Percentiles rank a stretch among this genome's conserved stretches.
Conservation (phyloP, 768 basidiomycete species). For the Boletus pseudopeckii region DNA sequence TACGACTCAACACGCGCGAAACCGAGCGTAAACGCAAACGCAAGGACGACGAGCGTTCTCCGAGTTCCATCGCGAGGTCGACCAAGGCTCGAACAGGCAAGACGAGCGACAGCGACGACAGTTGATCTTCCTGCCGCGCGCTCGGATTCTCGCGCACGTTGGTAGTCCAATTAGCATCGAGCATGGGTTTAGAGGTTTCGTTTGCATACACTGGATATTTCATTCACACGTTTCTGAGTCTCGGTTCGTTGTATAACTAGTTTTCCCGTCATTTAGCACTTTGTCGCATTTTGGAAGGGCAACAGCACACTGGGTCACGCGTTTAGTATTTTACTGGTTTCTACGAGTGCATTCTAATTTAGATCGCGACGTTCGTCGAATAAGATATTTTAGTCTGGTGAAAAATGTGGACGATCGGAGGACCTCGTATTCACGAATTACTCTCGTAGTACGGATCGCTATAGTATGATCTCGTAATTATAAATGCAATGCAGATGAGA, state of each 20-base stretch:
- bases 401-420: not conserved
- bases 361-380: not conserved
- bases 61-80: conserved; percentile 4
- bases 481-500: not conserved
- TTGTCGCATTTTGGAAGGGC: conserved; percentile 3
- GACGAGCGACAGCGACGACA: conserved; percentile 27
- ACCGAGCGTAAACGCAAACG: conserved; percentile 36
- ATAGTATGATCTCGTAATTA: not conserved
- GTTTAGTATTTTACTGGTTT: conserved; percentile 6
- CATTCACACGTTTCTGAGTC: conserved; percentile 2
- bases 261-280: conserved; percentile 6
- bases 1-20: conserved; percentile 36
- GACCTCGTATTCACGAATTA: not conserved
- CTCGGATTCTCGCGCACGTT: not conserved
- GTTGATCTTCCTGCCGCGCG: conserved; percentile 3
- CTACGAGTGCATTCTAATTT: conserved; percentile 11
- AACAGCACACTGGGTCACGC: not conserved
- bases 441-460: not conserved
- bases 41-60: conserved; percentile 17
- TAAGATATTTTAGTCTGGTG: not conserved
- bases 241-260: conserved; percentile 16
- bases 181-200: conserved; percentile 1
- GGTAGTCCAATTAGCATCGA: not conserved
- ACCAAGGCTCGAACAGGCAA: conserved; percentile 2
- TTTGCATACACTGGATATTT: conserved; percentile 7